Base-by-base conservation (phyloP, 192 early-diverging fungal genomes). In the Podila horticola region DNA sequence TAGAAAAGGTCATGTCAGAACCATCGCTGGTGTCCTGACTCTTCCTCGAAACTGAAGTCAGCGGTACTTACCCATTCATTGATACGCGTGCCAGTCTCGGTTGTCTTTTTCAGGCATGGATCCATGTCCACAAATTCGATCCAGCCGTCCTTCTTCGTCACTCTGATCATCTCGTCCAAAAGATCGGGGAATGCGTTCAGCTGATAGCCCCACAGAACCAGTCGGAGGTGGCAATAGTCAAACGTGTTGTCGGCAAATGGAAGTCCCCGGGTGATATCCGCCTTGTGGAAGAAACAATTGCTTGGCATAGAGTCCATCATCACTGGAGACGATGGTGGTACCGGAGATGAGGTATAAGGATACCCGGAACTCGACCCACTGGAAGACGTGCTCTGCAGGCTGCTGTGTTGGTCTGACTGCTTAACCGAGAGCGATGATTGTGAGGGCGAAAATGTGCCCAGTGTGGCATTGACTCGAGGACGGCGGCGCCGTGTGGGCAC, bases 221-320 rank as follows among this genome's bases (percentile, higher is more conserved):
- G 17, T 4, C 67, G 51, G 22, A 81, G 62, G 60, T 73, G 77
- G 66, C 87, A 74, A 58, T 82, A 86, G 60, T 89, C 88, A 71
- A 89, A 89, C 15, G 71, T 58, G 38, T 85, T 82, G 26, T 85
- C 75, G n/a, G 71, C 29, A 33, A 87, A 87, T 1, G 77, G 81
- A 11, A 89, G 59, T 0, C 82, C 77, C 19, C 67, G 64, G 3
- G 75, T 70, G 26, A 84, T 71, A 70, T 89, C 85, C 13, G 61
- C 59, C 51, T 76, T 68, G 20, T 81, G 74, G 62, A 84, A 85
- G 72, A 83, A 85, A 61, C 79, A 85, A 41, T 88, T 88, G 66
- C 58, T 82, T 2, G 84, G 86, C 62, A 81, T 72, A 10, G 76
- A 63, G 10, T 77, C 69, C 58, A 63, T 28, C 34, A 73, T 69